A percentile compares a stretch with the other conserved stretches of the same genome.
phyloP scores from a whole-genome alignment of 2,329 filamentous ascomycete species.

The Fusarium succisae region DNA sequence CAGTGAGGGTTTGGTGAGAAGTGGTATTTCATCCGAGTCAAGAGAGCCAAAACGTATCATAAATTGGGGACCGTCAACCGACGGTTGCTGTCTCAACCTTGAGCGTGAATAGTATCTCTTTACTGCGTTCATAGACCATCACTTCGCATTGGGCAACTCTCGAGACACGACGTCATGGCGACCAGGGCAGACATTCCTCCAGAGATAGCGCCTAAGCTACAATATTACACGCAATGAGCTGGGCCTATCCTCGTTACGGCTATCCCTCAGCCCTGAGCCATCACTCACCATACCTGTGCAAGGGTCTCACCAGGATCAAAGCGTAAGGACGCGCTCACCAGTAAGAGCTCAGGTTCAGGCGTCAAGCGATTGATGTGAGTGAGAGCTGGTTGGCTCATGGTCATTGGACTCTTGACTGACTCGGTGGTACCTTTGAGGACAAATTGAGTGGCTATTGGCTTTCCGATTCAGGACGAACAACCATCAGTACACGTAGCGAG shows the following conservation, averaged over 20 bases:
- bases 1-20: background rate
- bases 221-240: conserved; percentile 29
- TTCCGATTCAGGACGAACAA: conserved; percentile 7
- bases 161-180: conserved; percentile 24
- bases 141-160: conserved; percentile 8
- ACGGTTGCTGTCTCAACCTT: background rate
- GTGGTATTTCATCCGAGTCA: background rate
- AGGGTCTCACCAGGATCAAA: conserved; percentile 18
- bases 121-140: background rate
- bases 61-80: background rate
- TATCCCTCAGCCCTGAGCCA: conserved; percentile 10
- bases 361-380: conserved; percentile 21
- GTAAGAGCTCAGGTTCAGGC: conserved; percentile 15
- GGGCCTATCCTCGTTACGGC: conserved; percentile 12
- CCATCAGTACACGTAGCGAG: background rate
- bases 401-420: conserved; percentile 26
- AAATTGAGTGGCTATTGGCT: conserved; percentile 32
- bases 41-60: background rate
- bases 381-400: conserved; percentile 10
- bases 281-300: conserved; percentile 11
- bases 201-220: conserved; percentile 9
- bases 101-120: background rate
- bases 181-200: conserved; percentile 13
- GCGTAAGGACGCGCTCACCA: background rate
- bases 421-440: conserved; percentile 6